phyloP scores from a whole-genome alignment of 1,284 basidiomycete genomes.

The Marasmius tenuissimus region DNA sequence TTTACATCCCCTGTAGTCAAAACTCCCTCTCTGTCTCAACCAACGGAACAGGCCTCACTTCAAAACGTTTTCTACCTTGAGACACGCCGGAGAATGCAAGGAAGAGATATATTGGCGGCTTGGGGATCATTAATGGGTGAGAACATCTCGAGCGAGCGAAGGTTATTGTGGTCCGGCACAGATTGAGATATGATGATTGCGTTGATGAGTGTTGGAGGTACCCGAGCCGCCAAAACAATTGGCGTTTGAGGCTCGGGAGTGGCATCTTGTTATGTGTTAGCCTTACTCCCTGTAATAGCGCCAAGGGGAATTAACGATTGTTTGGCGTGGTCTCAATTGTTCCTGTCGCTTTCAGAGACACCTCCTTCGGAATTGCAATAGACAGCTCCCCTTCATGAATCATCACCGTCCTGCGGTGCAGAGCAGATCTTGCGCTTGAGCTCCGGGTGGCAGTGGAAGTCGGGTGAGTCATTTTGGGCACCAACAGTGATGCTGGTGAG shows the following conservation, averaged over 20 bases:
- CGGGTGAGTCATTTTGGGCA: conserved; percentile 60
- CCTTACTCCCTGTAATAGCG: neutral
- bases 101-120: too few relatives aligned
- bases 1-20: too few relatives aligned
- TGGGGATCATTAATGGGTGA: too few relatives aligned
- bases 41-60: too few relatives aligned
- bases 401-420: conserved; percentile 85
- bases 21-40: too few relatives aligned
- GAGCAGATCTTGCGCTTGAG: conserved; percentile 92
- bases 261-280: conserved; percentile 43
- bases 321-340: conserved; percentile 5
- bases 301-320: conserved; percentile 13
- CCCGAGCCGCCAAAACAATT: too few relatives aligned
- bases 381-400: conserved; percentile 96
- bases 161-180: too few relatives aligned
- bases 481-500: conserved; percentile 68
- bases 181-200: too few relatives aligned
- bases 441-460: conserved; percentile 91
- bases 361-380: conserved; percentile 84
- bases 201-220: too few relatives aligned
- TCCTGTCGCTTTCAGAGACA: conserved; percentile 53
- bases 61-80: too few relatives aligned
- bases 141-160: too few relatives aligned
- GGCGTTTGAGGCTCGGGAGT: conserved; percentile 80
- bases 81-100: too few relatives aligned